Evolutionary conservation across 176 grass and related monocot species (phyloP).

Genomic region (Bonia amplexicaulis): DNA sequence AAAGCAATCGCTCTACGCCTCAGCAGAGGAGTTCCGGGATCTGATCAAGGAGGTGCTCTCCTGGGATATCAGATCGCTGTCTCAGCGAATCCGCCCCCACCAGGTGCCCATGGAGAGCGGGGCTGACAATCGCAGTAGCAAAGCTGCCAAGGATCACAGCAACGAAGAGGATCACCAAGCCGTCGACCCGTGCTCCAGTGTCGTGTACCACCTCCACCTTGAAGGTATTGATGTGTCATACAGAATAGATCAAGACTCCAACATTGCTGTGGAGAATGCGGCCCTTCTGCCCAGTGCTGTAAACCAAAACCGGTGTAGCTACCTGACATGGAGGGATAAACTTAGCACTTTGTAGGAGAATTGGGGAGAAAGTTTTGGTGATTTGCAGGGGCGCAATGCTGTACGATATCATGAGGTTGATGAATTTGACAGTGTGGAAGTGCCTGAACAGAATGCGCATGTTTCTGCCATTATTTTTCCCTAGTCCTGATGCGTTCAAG

Average conservation of each 20-base stretch:
- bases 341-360: no score
- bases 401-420: no score
- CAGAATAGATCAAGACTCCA: slow-evolving; percentile 47
- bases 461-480: no score
- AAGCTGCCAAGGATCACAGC: background rate
- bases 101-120: slow-evolving; percentile 5
- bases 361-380: no score
- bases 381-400: no score
- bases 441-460: no score
- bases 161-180: background rate
- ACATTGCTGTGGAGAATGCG: slow-evolving; percentile 57
- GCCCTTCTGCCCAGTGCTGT: background rate
- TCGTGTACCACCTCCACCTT: slow-evolving; percentile 71
- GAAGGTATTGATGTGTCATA: slow-evolving; percentile 89
- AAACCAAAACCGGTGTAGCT: no score
- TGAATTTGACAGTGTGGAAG: no score
- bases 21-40: slow-evolving; percentile 59
- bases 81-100: slow-evolving; percentile 67
- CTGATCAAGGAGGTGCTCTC: slow-evolving; percentile 74
- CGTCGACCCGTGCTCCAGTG: background rate
- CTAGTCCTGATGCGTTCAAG: no score
- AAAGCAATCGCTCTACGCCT: slow-evolving; percentile 58
- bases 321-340: no score
- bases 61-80: slow-evolving; percentile 90
- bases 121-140: background rate